These are phyloP conservation scores for Amanita phalloides DNA, from an alignment of 768 basidiomycete species.

Conservation along the genomic window DNA sequence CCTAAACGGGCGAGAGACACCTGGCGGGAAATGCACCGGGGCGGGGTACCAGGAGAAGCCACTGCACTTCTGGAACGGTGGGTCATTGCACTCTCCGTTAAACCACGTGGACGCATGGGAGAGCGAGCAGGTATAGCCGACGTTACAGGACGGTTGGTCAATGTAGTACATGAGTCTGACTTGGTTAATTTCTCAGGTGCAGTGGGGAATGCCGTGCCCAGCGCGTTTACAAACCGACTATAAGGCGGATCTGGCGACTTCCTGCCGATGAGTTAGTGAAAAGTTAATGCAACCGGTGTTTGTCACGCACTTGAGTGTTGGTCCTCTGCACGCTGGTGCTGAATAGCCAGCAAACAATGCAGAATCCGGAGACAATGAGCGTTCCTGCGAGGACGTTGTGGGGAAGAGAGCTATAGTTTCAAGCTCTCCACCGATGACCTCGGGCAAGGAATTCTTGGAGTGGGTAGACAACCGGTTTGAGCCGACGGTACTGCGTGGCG, in stretches of 20 bases:
- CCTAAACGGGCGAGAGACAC: constrained; percentile 30
- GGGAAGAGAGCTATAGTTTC: constrained; percentile 25
- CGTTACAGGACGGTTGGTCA: constrained; percentile 14
- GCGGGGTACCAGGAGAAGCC: constrained; percentile 9
- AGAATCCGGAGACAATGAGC: constrained; percentile 19
- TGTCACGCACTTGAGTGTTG: constrained; percentile 11
- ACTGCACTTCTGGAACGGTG: constrained; percentile 13
- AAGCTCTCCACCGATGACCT: constrained; percentile 22
- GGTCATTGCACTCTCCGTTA: constrained; percentile 29
- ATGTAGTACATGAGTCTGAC: constrained; percentile 20
- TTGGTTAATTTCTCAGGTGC: constrained; percentile 12
- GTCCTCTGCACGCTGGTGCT: constrained; percentile 1
- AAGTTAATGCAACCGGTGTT: too few species aligned
- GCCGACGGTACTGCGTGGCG: constrained; percentile 29
- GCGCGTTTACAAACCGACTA: constrained; percentile 14
- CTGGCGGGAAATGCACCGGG: constrained; percentile 30
- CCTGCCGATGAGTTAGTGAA: too few species aligned
- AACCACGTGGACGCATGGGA: constrained; percentile 33
- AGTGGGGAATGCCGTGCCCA: background rate
- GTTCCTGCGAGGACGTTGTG: constrained; percentile 39
- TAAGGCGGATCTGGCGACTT: background rate
- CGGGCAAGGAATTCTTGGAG: constrained; percentile 41
- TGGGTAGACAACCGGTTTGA: constrained; percentile 41
- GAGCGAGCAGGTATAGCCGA: constrained; percentile 22
- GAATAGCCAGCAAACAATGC: constrained; percentile 6